Conservation (phyloP, 2,329 filamentous ascomycete genomes). For the Fusarium tjaetaba region DNA sequence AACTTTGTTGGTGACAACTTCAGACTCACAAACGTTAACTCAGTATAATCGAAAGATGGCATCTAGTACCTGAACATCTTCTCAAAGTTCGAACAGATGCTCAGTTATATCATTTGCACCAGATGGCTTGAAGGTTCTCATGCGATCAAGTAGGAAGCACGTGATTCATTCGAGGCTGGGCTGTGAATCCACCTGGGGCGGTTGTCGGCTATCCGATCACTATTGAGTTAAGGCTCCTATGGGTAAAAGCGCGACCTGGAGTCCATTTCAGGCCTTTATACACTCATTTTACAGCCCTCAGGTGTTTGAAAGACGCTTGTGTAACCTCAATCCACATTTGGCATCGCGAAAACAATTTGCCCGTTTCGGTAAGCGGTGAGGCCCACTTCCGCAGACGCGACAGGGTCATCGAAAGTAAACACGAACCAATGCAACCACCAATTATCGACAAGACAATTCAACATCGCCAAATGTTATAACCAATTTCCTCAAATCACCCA, state of each 20-base stretch:
- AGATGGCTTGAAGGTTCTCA: no score
- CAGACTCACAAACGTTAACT: not conserved
- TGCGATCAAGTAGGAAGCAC: no score
- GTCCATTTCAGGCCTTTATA: no score
- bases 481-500: not conserved
- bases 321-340: not conserved
- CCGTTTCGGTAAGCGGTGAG: conserved; percentile 38
- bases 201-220: no score
- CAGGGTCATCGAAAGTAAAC: conserved; percentile 39
- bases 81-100: not conserved
- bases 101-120: not conserved
- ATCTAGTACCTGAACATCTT: no score
- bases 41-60: not conserved
- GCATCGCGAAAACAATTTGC: not conserved
- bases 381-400: conserved; percentile 42
- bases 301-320: not conserved
- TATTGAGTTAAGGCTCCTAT: no score
- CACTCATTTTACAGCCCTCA: no score
- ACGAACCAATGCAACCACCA: conserved; percentile 38
- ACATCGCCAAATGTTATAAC: conserved; percentile 15
- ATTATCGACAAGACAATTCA: conserved; percentile 5
- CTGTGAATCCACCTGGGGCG: no score
- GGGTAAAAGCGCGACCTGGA: no score
- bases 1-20: not conserved
- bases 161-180: no score